Base-by-base conservation (phyloP, 2,329 filamentous ascomycete species). In the Nothopassalora personata region DNA sequence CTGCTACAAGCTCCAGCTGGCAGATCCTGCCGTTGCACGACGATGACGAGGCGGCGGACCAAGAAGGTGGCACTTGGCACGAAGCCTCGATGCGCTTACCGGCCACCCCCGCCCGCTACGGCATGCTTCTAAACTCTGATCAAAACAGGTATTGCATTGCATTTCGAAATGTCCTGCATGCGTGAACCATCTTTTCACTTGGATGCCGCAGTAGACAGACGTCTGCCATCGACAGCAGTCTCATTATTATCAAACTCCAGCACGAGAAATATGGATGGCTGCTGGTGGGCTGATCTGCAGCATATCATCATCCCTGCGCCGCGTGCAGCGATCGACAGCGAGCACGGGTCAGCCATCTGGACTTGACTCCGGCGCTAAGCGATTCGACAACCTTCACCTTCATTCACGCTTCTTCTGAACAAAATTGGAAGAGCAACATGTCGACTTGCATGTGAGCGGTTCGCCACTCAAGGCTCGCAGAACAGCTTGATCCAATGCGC, bases 361-460 rank as follows among this genome's bases (percentile, higher is more conserved):
- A 43, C 39, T 43, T 43, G 8, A 43, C 39, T 43, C 39, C 39
- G 39, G 39, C 39, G 39, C 39, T 43, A 43, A 18, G 39, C 39
- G 39, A n/a, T 43, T 18, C 39, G 39, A 43, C 39, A 18, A 43
- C 39, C 1, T 43, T 43, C 39, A n/a, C 39, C 4, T 23, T 23
- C 23, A 1, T 23, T 23, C 23, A 1, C 23, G 23, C 23, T 23
- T 23, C 23, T 23, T 23, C 23, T 23, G 8, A 34, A 5, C 1
- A 9, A 11, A 34, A 2, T 34, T 1, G 31, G 31, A 34, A 34
- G 31, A 34, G 11, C 31, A 8, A 52, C 27, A 31, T 30, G 33
- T 6, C 43, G 11, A 46, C 36, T 45, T 34, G 33, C 54, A 52
- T 57, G 54, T 57, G 54, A 52, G 50, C 27, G 8, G 15, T 30